Evolutionary conservation across 495 filamentous ascomycete genomes (phyloP).

Genomic region (Annulohypoxylon moriforme): DNA sequence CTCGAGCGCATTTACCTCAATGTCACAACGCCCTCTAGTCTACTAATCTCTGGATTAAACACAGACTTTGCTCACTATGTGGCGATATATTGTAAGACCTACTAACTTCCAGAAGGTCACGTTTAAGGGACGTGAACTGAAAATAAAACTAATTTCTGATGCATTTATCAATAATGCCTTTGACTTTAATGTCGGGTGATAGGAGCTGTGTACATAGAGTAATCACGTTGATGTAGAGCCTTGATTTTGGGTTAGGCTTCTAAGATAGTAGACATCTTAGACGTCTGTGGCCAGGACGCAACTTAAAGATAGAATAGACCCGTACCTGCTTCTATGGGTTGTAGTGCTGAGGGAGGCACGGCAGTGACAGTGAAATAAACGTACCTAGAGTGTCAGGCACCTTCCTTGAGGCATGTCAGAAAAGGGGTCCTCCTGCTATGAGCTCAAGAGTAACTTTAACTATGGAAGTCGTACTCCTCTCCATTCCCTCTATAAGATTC

Average conservation of each 20-base stretch:
- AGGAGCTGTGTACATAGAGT: neutral
- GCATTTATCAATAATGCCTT: too few relatives aligned
- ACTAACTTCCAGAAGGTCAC: neutral
- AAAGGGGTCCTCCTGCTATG: neutral
- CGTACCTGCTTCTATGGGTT: neutral
- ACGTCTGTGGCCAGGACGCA: neutral
- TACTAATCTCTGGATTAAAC: neutral
- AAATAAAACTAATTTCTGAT: too few relatives aligned
- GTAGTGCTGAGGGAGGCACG: neutral
- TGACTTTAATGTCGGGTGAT: too few relatives aligned
- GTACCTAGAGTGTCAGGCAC: neutral
- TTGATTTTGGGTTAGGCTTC: neutral
- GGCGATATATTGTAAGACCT: neutral
- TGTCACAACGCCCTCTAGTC: neutral
- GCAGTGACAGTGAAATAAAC: neutral
- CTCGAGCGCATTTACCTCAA: too few relatives aligned
- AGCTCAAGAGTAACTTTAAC: neutral
- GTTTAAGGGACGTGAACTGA: neutral
- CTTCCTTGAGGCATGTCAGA: neutral
- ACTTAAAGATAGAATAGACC: neutral
- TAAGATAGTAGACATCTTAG: neutral
- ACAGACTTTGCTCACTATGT: neutral
- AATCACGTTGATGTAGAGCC: too few relatives aligned
- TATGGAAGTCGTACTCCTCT: neutral
- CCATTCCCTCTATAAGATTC: conserved; percentile 6